Base-by-base conservation (phyloP, 2,329 filamentous ascomycete genomes). In the Xylaria sp. region DNA sequence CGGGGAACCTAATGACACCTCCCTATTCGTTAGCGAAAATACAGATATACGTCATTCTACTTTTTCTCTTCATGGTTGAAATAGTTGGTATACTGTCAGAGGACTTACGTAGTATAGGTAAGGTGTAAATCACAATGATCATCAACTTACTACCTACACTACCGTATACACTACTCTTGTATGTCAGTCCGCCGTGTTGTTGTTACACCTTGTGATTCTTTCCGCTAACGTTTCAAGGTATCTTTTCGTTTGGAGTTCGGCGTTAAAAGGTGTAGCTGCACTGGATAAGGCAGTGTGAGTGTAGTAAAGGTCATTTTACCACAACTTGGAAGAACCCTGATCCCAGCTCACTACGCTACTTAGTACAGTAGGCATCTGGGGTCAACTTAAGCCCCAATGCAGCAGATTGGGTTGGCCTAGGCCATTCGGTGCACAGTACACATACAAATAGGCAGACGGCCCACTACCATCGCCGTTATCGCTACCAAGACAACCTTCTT, bases 381-480 rank as follows among this genome's bases (percentile, higher is more conserved):
- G 55, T 67, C 25, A 41, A 37, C 54, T 65, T 65, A 63, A 69
- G 67, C 67, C 67, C 67, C 67, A 69, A 66, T 39, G 66, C 57
- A 46, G 23, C 57, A 34, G 55, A 55, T 52, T 61, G n/a, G 56
- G 37, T 37, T 48, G 23, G 50, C 18, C 58, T 66, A 56, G 63
- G 58, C 63, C 44, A 48, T 63, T 63, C 37, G 25, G 31, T 51
- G 59, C 67, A 67, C 67, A 57, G 59, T 66, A 67, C 41, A 56
- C 39, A 57, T 48, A 48, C 41, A 62, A 51, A 66, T 56, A 15
- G n/a, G n/a, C 39, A 48, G 46, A 46, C 28, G 55, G 41, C n/a
- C 34, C 34, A 10, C 34, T 37, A 10, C 34, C 10, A 2, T 37
- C 34, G 10, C 46, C 34, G 39, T 20, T 20, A 37, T 46, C 20